These are phyloP conservation scores for Verticillium isaacii DNA, from an alignment of 2,329 filamentous ascomycete genomes.

Conservation along the genomic window DNA sequence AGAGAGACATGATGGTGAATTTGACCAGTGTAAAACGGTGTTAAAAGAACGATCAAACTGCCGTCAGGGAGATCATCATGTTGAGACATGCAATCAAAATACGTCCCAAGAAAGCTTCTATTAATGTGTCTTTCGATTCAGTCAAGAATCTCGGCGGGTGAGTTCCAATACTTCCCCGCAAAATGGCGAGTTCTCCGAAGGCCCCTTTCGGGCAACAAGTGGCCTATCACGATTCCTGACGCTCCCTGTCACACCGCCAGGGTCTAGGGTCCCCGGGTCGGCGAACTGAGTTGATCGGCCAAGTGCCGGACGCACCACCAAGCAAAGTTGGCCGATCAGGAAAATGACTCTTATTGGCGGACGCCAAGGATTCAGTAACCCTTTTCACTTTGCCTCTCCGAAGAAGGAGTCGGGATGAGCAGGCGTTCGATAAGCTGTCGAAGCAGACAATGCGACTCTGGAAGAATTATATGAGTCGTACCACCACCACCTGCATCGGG, in stretches of 20 bases:
- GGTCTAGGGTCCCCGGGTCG: background rate
- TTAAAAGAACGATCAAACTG: background rate
- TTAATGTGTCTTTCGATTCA: background rate
- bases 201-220: background rate
- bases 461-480: background rate
- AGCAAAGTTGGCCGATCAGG: conserved; percentile 1
- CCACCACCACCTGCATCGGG: background rate
- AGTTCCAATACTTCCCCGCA: background rate
- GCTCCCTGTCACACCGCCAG: background rate
- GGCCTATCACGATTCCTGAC: background rate
- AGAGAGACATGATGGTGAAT: conserved; percentile 26
- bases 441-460: background rate
- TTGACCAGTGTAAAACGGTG: background rate
- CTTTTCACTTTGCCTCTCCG: background rate
- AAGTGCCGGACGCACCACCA: background rate
- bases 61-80: background rate
- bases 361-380: background rate
- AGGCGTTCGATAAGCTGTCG: background rate
- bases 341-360: background rate
- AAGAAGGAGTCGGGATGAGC: background rate
- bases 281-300: background rate
- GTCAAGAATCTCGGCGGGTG: background rate
- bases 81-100: background rate
- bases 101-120: background rate
- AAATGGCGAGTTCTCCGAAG: background rate